Percentiles rank a stretch among this genome's conserved stretches.
phyloP scores from a whole-genome alignment of 2,329 filamentous ascomycete genomes.

The Beauveria medogensis region DNA sequence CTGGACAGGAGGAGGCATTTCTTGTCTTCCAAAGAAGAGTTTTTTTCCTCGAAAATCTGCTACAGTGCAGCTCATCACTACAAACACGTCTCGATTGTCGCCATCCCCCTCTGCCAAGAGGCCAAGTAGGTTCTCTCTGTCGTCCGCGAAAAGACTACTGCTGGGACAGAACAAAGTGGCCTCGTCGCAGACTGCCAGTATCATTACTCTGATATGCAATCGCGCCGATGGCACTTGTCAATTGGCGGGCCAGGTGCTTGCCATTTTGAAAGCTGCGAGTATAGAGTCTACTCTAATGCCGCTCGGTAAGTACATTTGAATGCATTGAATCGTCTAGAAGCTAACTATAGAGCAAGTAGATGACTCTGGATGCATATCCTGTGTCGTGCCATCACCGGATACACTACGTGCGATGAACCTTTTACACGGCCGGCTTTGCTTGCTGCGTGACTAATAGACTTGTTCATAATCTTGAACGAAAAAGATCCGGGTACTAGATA shows the following conservation, averaged over 20 bases:
- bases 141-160: not conserved
- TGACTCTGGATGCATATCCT: not conserved
- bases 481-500: not conserved
- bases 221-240: not conserved
- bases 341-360: not conserved
- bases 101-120: not conserved
- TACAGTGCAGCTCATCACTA: not conserved
- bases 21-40: not conserved
- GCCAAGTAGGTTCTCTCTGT: not conserved
- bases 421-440: not conserved
- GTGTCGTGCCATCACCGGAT: not conserved
- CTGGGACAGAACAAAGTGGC: conserved; percentile 21
- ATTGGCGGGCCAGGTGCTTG: not conserved
- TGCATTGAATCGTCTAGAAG: not conserved
- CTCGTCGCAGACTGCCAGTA: not conserved
- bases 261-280: not conserved
- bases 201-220: not conserved
- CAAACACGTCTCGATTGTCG: not conserved
- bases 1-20: not conserved
- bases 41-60: not conserved
- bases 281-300: not conserved
- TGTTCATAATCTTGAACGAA: not conserved
- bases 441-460: not conserved
- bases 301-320: not conserved
- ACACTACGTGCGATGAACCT: not conserved